phyloP scores from a whole-genome alignment of 192 early-diverging fungal species.

The Endogone sp. region DNA sequence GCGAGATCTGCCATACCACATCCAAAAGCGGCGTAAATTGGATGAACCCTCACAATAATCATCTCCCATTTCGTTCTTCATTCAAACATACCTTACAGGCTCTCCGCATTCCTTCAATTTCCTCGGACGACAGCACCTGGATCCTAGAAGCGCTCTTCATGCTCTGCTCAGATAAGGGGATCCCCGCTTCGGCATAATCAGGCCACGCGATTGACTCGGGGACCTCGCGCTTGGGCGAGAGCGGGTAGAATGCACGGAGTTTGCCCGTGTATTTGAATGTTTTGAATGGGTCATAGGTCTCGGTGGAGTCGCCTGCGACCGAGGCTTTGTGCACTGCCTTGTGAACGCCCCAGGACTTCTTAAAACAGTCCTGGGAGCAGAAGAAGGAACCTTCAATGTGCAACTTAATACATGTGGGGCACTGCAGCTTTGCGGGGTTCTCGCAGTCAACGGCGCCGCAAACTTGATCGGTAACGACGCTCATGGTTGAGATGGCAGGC shows the following conservation, averaged over 20 bases:
- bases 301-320: constrained; percentile 14
- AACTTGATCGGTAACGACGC: constrained; percentile 2
- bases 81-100: constrained; percentile 66
- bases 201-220: constrained; percentile 64
- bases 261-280: constrained; percentile 59
- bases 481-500: too few species aligned
- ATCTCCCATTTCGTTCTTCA: too few species aligned
- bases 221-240: constrained; percentile 63
- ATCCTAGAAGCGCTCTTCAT: constrained; percentile 65
- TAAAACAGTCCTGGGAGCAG: constrained; percentile 81
- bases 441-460: constrained; percentile 53
- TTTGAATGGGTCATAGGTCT: constrained; percentile 57
- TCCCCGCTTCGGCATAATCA: constrained; percentile 61
- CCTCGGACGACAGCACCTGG: constrained; percentile 58
- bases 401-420: constrained; percentile 77
- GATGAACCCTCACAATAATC: neutral
- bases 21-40: neutral
- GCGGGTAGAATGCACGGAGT: constrained; percentile 70
- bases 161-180: constrained; percentile 72
- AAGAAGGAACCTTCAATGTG: constrained; percentile 64
- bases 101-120: constrained; percentile 76
- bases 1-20: constrained; percentile 51
- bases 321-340: constrained; percentile 28
- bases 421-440: constrained; percentile 68
- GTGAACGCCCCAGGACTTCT: constrained; percentile 50